Evolutionary conservation across 2,329 filamentous ascomycete species (phyloP), one percentile per base, ranked within the genome.

Genomic region (Exophiala sideris): DNA sequence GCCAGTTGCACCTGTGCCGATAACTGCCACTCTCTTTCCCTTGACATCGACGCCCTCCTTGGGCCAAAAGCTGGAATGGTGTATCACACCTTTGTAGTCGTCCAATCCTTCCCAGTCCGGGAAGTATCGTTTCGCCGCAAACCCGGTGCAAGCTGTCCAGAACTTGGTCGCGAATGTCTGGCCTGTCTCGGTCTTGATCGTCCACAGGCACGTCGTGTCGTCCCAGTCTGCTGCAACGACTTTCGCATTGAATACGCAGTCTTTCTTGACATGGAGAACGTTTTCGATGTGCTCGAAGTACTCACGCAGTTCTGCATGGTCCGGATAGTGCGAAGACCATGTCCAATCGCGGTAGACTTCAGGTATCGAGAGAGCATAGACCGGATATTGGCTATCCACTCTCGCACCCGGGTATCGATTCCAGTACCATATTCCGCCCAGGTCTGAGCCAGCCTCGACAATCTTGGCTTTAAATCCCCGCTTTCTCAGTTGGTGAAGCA

Each of bases 1-100:
- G 1, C 84, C 84, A 0, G 82, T 81, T 0, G 83, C 79, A 4
- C 84, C 84, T 0, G 82, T 86, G 4, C 84, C 84, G 24, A 87
- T 79, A 49, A 87, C 77, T 12, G 78, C 84, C 48, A 81, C 77
- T n/a, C 77, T 74, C 65, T 86, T 86, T 44, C 76, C 76, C 82
- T 74, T 74, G 18, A 84, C 75, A 45, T 80, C 73, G 14, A 86
- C 72, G 6, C 78, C 72, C 2, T 76, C 70, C 2, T 76, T 50
- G 1, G 83, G 81, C 82, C 82, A 85, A 65, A 79, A 80, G 1
- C 79, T 81, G 0, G 80, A 79, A 65, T 85, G 82, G 61, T 82
- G 76, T 5, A 84, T 75, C 10, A 74, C 66, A 12, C 84, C 84
- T 50, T 81, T 74, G 73, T 84, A 87, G 16, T n/a, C 81, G 6